Conservation (phyloP, 2,329 filamentous ascomycete species). For the Aspergillus fumigatiaffinis region DNA sequence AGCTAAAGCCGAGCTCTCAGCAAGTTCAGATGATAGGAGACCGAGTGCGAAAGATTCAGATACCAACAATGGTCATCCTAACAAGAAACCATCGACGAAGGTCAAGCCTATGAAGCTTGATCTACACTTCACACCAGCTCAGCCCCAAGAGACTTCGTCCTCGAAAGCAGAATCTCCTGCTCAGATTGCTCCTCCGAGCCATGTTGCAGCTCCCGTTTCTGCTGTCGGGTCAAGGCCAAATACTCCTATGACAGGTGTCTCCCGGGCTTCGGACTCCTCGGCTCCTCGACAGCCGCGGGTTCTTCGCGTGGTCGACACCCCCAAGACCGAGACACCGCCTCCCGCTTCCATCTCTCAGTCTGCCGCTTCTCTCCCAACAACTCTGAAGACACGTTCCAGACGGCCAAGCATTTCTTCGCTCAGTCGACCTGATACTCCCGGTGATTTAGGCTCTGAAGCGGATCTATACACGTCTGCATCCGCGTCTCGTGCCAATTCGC, state of each 20-base stretch:
- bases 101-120: conserved; percentile 34
- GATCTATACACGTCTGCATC: conserved; percentile 57
- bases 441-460: conserved; percentile 56
- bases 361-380: conserved; percentile 26
- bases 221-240: conserved; percentile 47
- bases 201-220: conserved; percentile 26
- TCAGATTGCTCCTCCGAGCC: conserved; percentile 16
- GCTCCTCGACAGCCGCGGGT: conserved; percentile 45
- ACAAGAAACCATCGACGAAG: conserved; percentile 16
- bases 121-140: conserved; percentile 20
- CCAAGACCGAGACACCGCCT: conserved; percentile 46
- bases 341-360: conserved; percentile 30
- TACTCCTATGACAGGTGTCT: conserved; percentile 39
- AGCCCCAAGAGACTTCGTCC: conserved; percentile 14
- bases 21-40: conserved; percentile 16
- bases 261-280: conserved; percentile 37
- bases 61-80: conserved; percentile 1
- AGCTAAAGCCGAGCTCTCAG: conserved; percentile 17
- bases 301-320: conserved; percentile 55
- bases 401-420: conserved; percentile 50
- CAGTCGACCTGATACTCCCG: conserved; percentile 59
- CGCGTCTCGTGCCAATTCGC: conserved; percentile 57
- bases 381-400: conserved; percentile 30
- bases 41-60: conserved; percentile 7
- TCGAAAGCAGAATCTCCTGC: conserved; percentile 22